A percentile compares a stretch with the other conserved stretches of the same genome.
phyloP scores from a whole-genome alignment of 495 filamentous ascomycete genomes.

The Oleoguttula mirabilis region DNA sequence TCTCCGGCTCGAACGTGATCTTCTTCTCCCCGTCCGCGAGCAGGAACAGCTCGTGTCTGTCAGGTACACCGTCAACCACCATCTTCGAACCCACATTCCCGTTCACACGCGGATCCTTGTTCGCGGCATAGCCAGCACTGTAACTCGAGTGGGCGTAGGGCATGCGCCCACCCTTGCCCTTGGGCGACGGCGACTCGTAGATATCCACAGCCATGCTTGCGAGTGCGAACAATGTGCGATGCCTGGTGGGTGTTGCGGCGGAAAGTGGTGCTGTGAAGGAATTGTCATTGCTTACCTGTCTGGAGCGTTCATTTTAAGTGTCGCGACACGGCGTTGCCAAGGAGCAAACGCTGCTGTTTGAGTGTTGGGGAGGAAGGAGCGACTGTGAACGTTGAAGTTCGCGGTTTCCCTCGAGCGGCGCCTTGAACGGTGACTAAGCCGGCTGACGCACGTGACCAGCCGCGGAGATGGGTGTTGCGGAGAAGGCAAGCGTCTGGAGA shows the following conservation, averaged over 20 bases:
- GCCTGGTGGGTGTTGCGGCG: not conserved
- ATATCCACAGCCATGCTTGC: slow-evolving; percentile 17
- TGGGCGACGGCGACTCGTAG: not conserved
- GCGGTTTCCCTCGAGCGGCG: too few species aligned
- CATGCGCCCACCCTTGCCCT: not conserved
- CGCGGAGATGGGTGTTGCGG: too few species aligned
- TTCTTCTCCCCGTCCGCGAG: slow-evolving; percentile 83
- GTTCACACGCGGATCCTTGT: slow-evolving; percentile 4
- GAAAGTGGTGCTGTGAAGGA: slow-evolving; percentile 17
- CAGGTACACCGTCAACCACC: slow-evolving; percentile 12
- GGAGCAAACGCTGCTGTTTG: too few species aligned
- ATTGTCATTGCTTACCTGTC: slow-evolving; percentile 43
- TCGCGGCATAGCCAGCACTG: slow-evolving; percentile 5
- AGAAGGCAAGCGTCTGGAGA: too few species aligned
- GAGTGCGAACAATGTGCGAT: not conserved
- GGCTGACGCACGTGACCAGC: too few species aligned
- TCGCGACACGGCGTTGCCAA: slow-evolving; percentile 10
- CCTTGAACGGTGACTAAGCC: too few species aligned
- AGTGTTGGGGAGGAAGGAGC: slow-evolving; percentile 12
- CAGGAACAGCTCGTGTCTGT: slow-evolving; percentile 84
- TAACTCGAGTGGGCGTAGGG: slow-evolving; percentile 2
- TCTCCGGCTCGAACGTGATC: slow-evolving; percentile 71
- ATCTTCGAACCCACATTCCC: slow-evolving; percentile 5
- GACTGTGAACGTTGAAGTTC: slow-evolving; percentile 13
- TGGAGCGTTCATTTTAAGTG: slow-evolving; percentile 52